Percentiles rank a stretch among this genome's conserved stretches.
Conservation (phyloP, 116 monocot species). For the Phalaenopsis hybrid region DNA sequence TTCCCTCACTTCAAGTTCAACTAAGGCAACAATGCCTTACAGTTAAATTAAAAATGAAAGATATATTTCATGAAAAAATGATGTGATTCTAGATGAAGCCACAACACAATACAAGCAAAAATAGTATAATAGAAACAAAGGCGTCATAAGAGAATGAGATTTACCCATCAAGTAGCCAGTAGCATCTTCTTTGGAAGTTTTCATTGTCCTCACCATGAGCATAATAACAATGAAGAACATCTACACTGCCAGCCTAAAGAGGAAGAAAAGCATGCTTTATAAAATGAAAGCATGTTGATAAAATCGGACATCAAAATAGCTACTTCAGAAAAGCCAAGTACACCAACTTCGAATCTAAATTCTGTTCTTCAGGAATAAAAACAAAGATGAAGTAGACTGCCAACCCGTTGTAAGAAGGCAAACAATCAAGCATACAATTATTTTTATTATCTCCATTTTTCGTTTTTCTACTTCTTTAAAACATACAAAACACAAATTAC, state of each 20-base stretch:
- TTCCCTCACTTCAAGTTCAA: not conserved
- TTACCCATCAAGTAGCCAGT: slow-evolving; percentile 81
- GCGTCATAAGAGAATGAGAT: slow-evolving; percentile 3
- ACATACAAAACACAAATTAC: not conserved
- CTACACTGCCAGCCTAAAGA: slow-evolving; percentile 53
- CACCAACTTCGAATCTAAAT: not conserved
- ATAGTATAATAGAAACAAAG: not conserved
- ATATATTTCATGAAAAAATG: not conserved
- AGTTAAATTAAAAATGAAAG: not conserved
- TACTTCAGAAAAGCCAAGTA: not conserved
- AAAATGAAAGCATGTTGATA: not conserved
- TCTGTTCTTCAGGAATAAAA: not conserved
- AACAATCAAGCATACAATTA: not conserved
- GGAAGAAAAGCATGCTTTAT: not conserved
- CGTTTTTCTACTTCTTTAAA: not conserved
- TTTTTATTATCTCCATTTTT: not conserved
- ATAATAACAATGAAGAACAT: slow-evolving; percentile 88
- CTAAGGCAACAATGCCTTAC: not conserved
- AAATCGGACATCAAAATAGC: not conserved
- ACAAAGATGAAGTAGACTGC: not conserved
- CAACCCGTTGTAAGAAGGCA: not conserved
- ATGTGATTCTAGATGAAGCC: not conserved
- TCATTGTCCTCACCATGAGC: slow-evolving; percentile 83
- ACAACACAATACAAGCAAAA: not conserved
- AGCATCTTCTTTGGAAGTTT: slow-evolving; percentile 76